Conservation (phyloP, 805 yeast species). For the Metschnikowia lunata region DNA sequence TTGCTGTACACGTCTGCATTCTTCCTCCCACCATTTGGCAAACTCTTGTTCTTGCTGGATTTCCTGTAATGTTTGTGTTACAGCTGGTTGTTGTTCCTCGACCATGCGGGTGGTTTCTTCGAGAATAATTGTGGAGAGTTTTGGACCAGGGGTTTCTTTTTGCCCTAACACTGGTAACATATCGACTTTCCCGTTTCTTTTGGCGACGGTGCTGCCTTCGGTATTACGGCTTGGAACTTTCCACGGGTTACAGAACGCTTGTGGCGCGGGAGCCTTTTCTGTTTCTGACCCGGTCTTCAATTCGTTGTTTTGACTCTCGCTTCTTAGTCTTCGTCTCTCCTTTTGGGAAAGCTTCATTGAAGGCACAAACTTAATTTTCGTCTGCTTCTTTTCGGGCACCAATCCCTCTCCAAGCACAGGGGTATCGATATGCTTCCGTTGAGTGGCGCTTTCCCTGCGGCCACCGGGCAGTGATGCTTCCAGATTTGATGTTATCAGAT, state of each 20-base stretch:
- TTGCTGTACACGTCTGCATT: conserved; percentile 59
- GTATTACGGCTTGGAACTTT: background rate
- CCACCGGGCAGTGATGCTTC: background rate
- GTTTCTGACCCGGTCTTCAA: background rate
- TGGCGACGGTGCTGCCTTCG: background rate
- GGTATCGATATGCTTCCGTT: background rate
- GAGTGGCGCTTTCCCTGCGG: background rate
- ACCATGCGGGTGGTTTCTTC: conserved; percentile 39
- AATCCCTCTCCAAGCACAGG: conserved; percentile 10
- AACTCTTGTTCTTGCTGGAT: conserved; percentile 79
- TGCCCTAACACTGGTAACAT: conserved; percentile 22
- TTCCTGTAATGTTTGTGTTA: conserved; percentile 52
- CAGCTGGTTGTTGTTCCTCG: conserved; percentile 26
- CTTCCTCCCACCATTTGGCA: conserved; percentile 85
- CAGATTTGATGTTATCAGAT: background rate
- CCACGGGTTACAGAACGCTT: conserved; percentile 12
- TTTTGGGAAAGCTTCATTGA: conserved; percentile 52
- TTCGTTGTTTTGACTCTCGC: background rate
- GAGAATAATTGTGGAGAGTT: conserved; percentile 42
- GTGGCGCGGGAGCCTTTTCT: background rate
- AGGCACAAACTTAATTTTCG: conserved; percentile 33
- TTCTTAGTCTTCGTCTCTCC: conserved; percentile 46
- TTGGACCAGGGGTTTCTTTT: conserved; percentile 6
- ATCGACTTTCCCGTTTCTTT: conserved; percentile 1
- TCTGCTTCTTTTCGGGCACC: conserved; percentile 14